These are phyloP conservation scores for Solanum etuberosum DNA, from an alignment of 257 asterid species.

Conservation along the genomic window DNA sequence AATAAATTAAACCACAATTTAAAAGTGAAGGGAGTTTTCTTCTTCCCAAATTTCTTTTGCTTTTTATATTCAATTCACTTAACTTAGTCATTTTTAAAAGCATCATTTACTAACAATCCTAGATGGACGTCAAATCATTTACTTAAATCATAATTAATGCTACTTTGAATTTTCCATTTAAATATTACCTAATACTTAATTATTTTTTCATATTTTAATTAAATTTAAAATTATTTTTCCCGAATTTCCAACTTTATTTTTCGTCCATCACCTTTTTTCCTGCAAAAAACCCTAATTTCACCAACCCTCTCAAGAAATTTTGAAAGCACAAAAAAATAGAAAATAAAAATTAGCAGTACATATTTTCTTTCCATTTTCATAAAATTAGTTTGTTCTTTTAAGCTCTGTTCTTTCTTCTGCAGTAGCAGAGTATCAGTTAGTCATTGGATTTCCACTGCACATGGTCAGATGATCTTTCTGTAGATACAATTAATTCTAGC, in stretches of 20 bases:
- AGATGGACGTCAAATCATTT: constrained; percentile 83
- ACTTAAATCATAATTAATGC: constrained; percentile 76
- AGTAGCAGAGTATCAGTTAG: constrained; percentile 28
- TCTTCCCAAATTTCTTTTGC: constrained; percentile 7
- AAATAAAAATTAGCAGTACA: neutral
- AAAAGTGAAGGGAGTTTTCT: constrained; percentile 7
- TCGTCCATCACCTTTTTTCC: constrained; percentile 22
- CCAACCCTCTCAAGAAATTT: constrained; percentile 15
- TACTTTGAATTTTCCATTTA: constrained; percentile 45
- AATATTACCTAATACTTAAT: constrained; percentile 39
- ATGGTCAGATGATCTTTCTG: constrained; percentile 35
- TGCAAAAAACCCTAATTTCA: constrained; percentile 51
- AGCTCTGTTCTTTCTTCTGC: constrained; percentile 24
- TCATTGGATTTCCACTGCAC: constrained; percentile 18
- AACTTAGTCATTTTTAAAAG: constrained; percentile 35
- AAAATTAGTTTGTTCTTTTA: constrained; percentile 6
- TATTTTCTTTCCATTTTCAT: constrained; percentile 6
- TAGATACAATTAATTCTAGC: constrained; percentile 15
- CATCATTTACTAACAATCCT: constrained; percentile 51
- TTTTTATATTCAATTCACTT: constrained; percentile 26
- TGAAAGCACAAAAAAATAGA: neutral
- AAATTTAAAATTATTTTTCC: constrained; percentile 18
- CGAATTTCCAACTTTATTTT: constrained; percentile 24
- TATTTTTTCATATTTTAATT: constrained; percentile 18
- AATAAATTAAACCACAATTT: constrained; percentile 29